A percentile compares a stretch with the other conserved stretches of the same genome.
phyloP scores from a whole-genome alignment of 1,139 yeast genomes.

The Nakaseomyces delphensis region DNA sequence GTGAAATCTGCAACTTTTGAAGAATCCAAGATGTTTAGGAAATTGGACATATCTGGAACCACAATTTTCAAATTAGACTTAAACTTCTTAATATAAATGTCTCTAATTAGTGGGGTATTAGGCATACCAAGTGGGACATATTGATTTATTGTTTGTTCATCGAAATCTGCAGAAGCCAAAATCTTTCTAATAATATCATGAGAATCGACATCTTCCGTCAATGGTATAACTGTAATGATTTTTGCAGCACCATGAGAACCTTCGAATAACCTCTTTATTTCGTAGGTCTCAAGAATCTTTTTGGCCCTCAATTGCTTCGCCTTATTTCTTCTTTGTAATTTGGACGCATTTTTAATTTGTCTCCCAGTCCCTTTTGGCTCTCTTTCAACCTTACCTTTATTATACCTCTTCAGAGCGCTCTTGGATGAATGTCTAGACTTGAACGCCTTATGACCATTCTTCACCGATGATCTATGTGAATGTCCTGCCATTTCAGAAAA shows the following conservation, averaged over 20 bases:
- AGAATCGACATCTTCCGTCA: constrained; percentile 63
- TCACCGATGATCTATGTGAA: constrained; percentile 74
- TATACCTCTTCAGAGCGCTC: constrained; percentile 68
- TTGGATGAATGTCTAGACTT: constrained; percentile 90
- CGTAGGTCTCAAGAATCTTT: constrained; percentile 50
- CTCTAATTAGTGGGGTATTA: constrained; percentile 35
- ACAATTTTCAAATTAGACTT: constrained; percentile 69
- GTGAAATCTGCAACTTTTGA: constrained; percentile 86
- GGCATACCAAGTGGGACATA: constrained; percentile 30
- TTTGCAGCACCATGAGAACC: constrained; percentile 77
- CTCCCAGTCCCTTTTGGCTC: constrained; percentile 34
- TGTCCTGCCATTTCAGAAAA: constrained; percentile 51
- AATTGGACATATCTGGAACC: constrained; percentile 60
- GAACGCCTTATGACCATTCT: constrained; percentile 80
- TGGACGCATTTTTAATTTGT: constrained; percentile 43
- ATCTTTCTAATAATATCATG: constrained; percentile 48
- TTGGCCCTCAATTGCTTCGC: constrained; percentile 70
- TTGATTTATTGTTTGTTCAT: constrained; percentile 11
- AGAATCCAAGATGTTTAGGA: constrained; percentile 70
- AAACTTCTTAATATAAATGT: constrained; percentile 51
- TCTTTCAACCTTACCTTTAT: constrained; percentile 85
- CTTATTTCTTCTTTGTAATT: constrained; percentile 67
- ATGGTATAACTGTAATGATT: constrained; percentile 69
- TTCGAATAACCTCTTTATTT: constrained; percentile 59
- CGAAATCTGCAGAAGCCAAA: constrained; percentile 34